These are phyloP conservation scores for Aegilops tauschii DNA, from an alignment of 176 grass and related monocot species.

Conservation along the genomic window DNA sequence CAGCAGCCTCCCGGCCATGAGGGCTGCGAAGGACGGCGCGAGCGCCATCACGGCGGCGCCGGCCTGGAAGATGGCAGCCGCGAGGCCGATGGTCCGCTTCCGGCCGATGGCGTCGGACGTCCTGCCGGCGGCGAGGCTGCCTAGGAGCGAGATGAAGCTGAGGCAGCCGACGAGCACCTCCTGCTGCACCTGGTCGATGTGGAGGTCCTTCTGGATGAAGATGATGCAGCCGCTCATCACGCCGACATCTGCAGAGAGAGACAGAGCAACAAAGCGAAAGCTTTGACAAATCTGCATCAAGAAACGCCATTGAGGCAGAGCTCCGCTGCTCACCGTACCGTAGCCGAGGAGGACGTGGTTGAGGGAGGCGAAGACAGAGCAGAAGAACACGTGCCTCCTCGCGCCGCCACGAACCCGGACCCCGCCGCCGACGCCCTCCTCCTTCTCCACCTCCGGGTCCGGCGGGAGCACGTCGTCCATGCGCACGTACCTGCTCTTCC, in stretches of 20 bases:
- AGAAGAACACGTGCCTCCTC: constrained; percentile 68
- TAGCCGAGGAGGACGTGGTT: constrained; percentile 89
- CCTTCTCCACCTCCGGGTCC: constrained; percentile 14
- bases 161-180: constrained; percentile 81
- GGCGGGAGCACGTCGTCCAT: constrained; percentile 46
- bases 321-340: constrained; percentile 62
- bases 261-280: not conserved
- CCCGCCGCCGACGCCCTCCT: not conserved
- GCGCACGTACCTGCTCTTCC: constrained; percentile 44
- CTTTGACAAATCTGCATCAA: constrained; percentile 14
- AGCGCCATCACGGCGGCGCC: constrained; percentile 73
- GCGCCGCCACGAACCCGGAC: constrained; percentile 11
- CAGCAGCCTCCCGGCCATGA: constrained; percentile 73
- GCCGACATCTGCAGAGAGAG: constrained; percentile 47
- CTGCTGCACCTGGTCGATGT: constrained; percentile 89
- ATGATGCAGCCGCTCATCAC: constrained; percentile 96
- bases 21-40: constrained; percentile 56
- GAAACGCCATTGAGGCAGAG: not conserved
- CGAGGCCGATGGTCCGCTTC: constrained; percentile 78
- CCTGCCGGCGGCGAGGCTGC: constrained; percentile 70
- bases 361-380: constrained; percentile 82
- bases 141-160: constrained; percentile 81
- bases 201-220: constrained; percentile 78
- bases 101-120: constrained; percentile 68
- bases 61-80: constrained; percentile 63